Conservation (phyloP, 23 red algal genomes). For the Cyanidium caldarium region DNA sequence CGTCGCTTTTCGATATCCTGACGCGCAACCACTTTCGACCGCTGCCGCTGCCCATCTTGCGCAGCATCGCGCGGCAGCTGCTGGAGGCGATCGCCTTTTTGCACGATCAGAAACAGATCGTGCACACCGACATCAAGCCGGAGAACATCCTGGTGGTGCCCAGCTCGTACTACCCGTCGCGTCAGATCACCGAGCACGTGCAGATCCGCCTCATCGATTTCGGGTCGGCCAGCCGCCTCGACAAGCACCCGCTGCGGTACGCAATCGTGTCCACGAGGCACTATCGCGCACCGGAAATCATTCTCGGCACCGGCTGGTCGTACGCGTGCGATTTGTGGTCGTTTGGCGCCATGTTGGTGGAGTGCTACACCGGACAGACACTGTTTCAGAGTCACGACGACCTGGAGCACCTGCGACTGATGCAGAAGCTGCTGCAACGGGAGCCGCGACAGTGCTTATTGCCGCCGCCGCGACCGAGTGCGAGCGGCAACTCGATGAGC, state of each 20-base stretch:
- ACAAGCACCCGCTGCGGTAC: neutral
- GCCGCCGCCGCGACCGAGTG: neutral
- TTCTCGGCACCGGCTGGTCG: slow-evolving; percentile 7
- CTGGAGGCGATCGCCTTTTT: slow-evolving; percentile 55
- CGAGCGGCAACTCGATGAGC: neutral
- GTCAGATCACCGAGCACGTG: neutral
- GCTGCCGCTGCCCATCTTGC: slow-evolving; percentile 30
- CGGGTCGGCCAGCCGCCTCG: neutral
- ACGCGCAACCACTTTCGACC: slow-evolving; percentile 49
- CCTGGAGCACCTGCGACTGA: neutral
- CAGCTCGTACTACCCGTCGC: neutral
- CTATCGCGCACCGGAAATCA: slow-evolving; percentile 5
- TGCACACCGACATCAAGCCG: slow-evolving; percentile 89
- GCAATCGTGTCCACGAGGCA: slow-evolving; percentile 3
- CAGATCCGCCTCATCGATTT: neutral
- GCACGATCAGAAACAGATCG: slow-evolving; percentile 37
- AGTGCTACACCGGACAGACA: slow-evolving; percentile 5
- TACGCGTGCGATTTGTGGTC: slow-evolving; percentile 5
- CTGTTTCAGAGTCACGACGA: slow-evolving; percentile 7
- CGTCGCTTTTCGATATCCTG: slow-evolving; percentile 45
- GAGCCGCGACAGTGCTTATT: neutral
- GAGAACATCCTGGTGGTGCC: slow-evolving; percentile 68
- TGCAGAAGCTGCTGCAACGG: neutral
- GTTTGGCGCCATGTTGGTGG: slow-evolving; percentile 1
- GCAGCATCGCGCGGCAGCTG: slow-evolving; percentile 30